These are phyloP conservation scores for Ogataea chonburiensis DNA, from an alignment of 805 yeast species.

Conservation along the genomic window DNA sequence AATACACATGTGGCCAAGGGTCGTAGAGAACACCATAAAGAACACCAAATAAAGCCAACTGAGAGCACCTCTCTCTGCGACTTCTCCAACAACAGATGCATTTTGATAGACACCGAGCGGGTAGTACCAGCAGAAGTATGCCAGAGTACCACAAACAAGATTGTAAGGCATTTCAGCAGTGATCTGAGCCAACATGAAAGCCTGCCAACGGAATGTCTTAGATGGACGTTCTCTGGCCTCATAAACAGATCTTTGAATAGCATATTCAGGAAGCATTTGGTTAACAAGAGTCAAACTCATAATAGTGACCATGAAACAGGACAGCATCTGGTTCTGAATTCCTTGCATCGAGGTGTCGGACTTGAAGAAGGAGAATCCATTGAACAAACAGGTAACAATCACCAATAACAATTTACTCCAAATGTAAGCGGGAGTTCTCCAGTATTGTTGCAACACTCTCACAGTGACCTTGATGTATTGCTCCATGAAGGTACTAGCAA, in stretches of 20 bases:
- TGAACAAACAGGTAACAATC: constrained; percentile 53
- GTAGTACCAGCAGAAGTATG: constrained; percentile 65
- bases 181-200: constrained; percentile 61
- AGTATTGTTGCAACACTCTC: constrained; percentile 58
- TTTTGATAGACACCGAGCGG: constrained; percentile 66
- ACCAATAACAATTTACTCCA: constrained; percentile 58
- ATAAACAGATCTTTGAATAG: constrained; percentile 60
- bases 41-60: constrained; percentile 40
- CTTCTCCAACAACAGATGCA: constrained; percentile 48
- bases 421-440: constrained; percentile 62
- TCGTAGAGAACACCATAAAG: constrained; percentile 53
- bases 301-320: constrained; percentile 66
- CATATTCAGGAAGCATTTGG: constrained; percentile 63
- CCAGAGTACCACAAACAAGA: constrained; percentile 57
- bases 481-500: constrained; percentile 41
- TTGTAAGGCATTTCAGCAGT: constrained; percentile 69
- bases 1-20: constrained; percentile 57
- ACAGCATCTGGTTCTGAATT: constrained; percentile 79
- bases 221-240: constrained; percentile 76
- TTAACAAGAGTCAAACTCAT: constrained; percentile 56
- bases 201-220: constrained; percentile 64
- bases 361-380: constrained; percentile 68
- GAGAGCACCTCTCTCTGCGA: constrained; percentile 56
- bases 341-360: constrained; percentile 63
- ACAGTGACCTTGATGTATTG: constrained; percentile 46